Evolutionary conservation across 768 basidiomycete species (phyloP).

Genomic region (Paxillus ammoniavirescens): DNA sequence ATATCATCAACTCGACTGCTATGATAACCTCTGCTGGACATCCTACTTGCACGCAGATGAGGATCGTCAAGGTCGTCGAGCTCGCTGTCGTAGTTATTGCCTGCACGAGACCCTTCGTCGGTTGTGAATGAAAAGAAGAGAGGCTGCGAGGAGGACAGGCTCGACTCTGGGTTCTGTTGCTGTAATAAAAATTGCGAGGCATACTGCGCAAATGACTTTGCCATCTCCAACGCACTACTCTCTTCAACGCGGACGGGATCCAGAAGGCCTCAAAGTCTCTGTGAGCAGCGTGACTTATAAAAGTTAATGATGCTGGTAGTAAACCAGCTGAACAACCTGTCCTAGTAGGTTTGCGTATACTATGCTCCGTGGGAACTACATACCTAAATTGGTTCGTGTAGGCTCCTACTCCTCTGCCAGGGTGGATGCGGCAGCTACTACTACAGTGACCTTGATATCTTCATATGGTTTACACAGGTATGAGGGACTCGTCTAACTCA

Average conservation of each 20-base stretch:
- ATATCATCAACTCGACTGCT: constrained; percentile 33
- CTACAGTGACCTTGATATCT: no score
- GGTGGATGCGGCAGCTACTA: no score
- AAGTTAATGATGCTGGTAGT: constrained; percentile 14
- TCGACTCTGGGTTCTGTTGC: constrained; percentile 49
- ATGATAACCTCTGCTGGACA: constrained; percentile 27
- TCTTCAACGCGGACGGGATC: constrained; percentile 15
- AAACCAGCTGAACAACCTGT: constrained; percentile 10
- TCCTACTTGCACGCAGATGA: constrained; percentile 51
- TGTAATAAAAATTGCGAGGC: constrained; percentile 79
- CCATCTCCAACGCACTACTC: constrained; percentile 35
- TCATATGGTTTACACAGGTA: no score
- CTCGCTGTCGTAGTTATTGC: constrained; percentile 46
- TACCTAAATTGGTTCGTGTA: constrained; percentile 10
- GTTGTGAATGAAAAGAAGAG: constrained; percentile 89
- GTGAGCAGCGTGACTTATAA: constrained; percentile 13
- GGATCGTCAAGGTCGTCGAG: constrained; percentile 79
- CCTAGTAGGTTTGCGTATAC: constrained; percentile 21
- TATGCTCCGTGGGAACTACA: constrained; percentile 13
- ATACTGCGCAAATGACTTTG: constrained; percentile 77
- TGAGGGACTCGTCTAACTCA: no score
- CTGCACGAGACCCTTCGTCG: constrained; percentile 59
- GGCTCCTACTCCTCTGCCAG: neutral
- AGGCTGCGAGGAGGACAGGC: constrained; percentile 66
- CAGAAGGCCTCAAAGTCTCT: constrained; percentile 5